phyloP scores from a whole-genome alignment of 768 basidiomycete genomes.

The Collybia mongolica region DNA sequence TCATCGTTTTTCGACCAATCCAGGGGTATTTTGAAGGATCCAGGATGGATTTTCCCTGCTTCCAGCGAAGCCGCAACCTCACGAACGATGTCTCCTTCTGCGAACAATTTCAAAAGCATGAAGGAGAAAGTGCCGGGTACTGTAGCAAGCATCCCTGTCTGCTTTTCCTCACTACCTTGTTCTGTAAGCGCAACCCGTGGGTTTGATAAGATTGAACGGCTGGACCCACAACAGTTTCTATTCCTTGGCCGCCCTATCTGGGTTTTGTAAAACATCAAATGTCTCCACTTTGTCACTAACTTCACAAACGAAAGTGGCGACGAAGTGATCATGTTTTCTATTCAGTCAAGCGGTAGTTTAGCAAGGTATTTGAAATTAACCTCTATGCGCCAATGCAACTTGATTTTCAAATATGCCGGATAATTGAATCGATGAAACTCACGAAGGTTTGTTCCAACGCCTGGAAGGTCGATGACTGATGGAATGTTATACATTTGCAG shows the following conservation, averaged over 20 bases:
- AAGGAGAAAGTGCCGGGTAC: background rate
- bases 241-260: conserved; percentile 1
- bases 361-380: background rate
- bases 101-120: background rate
- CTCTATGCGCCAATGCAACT: background rate
- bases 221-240: background rate
- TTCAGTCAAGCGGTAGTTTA: background rate
- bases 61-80: background rate
- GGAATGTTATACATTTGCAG: conserved; percentile 5
- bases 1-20: conserved; percentile 1
- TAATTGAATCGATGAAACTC: background rate
- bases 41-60: background rate
- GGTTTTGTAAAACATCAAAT: background rate
- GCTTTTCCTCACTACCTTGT: background rate
- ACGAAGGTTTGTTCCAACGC: conserved; percentile 13
- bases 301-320: background rate
- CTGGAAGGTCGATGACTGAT: conserved; percentile 5
- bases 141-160: background rate
- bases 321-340: conserved; percentile 1
- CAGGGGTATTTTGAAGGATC: background rate
- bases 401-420: too few relatives aligned
- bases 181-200: background rate
- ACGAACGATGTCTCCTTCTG: background rate
- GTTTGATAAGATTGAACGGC: background rate
- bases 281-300: conserved; percentile 1